Base-by-base conservation (phyloP, 192 early-diverging fungal species). In the Coemansia sp. region DNA sequence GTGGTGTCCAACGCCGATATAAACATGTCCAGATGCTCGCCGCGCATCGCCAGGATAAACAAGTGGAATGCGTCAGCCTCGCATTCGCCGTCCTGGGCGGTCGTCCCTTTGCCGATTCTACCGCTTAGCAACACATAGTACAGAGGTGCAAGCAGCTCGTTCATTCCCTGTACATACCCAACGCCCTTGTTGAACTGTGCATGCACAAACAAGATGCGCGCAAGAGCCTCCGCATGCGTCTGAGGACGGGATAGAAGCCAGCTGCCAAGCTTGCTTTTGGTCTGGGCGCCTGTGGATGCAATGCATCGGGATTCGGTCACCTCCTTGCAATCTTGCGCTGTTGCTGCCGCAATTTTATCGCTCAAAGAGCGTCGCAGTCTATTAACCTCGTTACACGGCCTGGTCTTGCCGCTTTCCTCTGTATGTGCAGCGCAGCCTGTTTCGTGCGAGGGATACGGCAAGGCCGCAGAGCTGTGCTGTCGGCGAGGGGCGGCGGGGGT, bases 101-200 rank as follows among this genome's bases (percentile, higher is more conserved):
- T 34, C 2, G 11, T 5, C 1, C 55, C 5, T 0, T 57, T 33
- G 55, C 33, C 25, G 34, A 3, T 20, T 82, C 22, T 69, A 20
- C 62, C 86, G 84, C 25, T 80, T 85, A 91, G 89, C 64, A 90
- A 76, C 7, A 92, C 86, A 52, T 91, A 92, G 71, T 92, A 93
- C 20, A 92, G 80, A 0, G 92, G 92, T 2, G 86, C 92, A 20
- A 93, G 71, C 45, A 93, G 75, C 67, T 93, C 90, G 70, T 93
- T 93, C 92, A 94, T 92, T 34, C 92, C 92, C 71, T 94, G 92
- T n/a, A 91, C 88, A 65, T 94, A 94, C 2, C 89, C 88, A 13
- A 90, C 84, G 23, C 92, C 92, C 5, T 86, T 88, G 65, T 93
- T 93, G 46, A 93, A 75, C 59, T 90, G 89, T 5, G 89, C 87